Base-by-base conservation (phyloP, 2,329 filamentous ascomycete species). In the Aspergillus ustus region DNA sequence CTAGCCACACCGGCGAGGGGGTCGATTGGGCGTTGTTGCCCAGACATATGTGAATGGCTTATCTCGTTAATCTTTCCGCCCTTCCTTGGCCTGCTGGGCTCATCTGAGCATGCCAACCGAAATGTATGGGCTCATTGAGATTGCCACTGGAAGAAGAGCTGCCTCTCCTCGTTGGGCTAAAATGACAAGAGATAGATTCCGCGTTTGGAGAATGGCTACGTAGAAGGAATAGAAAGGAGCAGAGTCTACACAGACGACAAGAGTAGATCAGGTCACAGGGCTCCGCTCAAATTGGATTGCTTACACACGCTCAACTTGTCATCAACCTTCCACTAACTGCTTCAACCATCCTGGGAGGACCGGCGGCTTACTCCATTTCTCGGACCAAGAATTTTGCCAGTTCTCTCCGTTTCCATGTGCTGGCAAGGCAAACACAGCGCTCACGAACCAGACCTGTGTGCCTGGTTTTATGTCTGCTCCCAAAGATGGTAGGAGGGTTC, bases 401-500 rank as follows among this genome's bases (percentile, higher is more conserved):
- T 46, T 46, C 25, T 60, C 49, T 8, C 55, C 60, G n/a, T 63
- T 59, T 2, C 50, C 59, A 55, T 82, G 83, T 7, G 81, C 79
- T 0, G 90, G 89, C 75, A 90, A 83, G 19, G 89, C 90, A 77
- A 89, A 93, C 31, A 93, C 85, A 4, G 84, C 90, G 11, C 87
- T 88, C 3, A 90, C 82, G 71, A 91, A 90, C 88, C 88, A 91
- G 43, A 80, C 82, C 29, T 80, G 83, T 67, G 85, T 80, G 0
- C 85, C 88, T 49, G 81, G 80, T 57, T 79, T 78, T 40, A 93
- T 73, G 28, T 85, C 87, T 64, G 85, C 82, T 71, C 88, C 85
- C 69, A 93, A 75, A 31, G 88, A 88, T 25, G 91, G 91, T 67
- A 93, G 85, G 46, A 90, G 83, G 4, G 89, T 92, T 61, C 91